Evolutionary conservation across 78 protist genomes (phyloP).

Genomic region (Thecamonas trahens): DNA sequence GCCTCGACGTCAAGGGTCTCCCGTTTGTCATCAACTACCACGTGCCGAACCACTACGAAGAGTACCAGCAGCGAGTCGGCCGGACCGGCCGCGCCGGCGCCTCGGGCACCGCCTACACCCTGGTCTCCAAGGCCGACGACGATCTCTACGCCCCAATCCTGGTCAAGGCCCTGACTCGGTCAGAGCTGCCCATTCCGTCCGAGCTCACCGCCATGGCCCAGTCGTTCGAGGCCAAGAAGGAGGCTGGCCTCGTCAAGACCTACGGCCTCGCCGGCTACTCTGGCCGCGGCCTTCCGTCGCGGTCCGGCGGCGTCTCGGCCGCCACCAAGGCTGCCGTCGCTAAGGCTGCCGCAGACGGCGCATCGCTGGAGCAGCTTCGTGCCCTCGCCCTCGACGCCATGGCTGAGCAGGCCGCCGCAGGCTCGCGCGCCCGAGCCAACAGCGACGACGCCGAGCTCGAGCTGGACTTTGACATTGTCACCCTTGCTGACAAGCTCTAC

Average conservation of each 20-base stretch:
- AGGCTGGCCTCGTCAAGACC: slow-evolving; percentile 16
- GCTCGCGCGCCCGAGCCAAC: background rate
- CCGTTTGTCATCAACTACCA: slow-evolving; percentile 88
- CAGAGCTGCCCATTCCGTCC: slow-evolving; percentile 23
- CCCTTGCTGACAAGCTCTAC: background rate
- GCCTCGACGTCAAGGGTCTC: slow-evolving; percentile 90
- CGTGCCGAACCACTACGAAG: slow-evolving; percentile 90
- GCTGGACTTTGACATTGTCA: background rate
- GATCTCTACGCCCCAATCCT: slow-evolving; percentile 45
- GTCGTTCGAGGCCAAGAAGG: background rate
- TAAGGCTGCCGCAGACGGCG: slow-evolving; percentile 29
- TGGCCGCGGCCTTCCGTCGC: slow-evolving; percentile 67
- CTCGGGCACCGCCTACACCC: slow-evolving; percentile 86
- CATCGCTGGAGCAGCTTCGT: background rate
- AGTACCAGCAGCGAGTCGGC: slow-evolving; percentile 96
- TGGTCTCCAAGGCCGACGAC: slow-evolving; percentile 70
- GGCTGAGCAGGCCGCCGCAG: slow-evolving; percentile 22
- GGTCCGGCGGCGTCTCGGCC: slow-evolving; percentile 47
- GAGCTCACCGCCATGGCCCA: slow-evolving; percentile 26
- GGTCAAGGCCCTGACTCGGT: slow-evolving; percentile 41
- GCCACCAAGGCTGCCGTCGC: slow-evolving; percentile 7
- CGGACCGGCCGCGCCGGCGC: slow-evolving; percentile 95
- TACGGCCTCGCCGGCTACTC: slow-evolving; percentile 36
- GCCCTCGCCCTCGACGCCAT: slow-evolving; percentile 38
- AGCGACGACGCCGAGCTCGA: background rate